Evolutionary conservation across 257 asterid species (phyloP), one percentile per base, ranked within the genome.

Genomic region (Nicotiana tabacum): DNA sequence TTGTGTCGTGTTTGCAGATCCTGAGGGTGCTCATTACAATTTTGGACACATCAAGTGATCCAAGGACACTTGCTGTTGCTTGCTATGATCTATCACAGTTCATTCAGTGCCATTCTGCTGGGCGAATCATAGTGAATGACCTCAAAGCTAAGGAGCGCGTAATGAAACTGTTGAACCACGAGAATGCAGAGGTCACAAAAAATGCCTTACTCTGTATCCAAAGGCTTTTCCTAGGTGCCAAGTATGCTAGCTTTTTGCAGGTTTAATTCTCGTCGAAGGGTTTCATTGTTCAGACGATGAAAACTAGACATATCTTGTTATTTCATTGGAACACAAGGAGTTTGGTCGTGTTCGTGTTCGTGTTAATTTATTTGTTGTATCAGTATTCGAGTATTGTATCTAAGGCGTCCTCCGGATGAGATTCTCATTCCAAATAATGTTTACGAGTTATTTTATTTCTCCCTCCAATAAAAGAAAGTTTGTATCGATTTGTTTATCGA

Each of bases 181-280:
- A 92, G 85, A 94, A 92, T 51, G 83, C 92, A 9, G 99, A 95
- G 91, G 99, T 95, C 48, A 95, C 99, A 24, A 95, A 94, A 78
- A 95, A 95, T 53, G 97, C 99, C 65, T 82, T 95, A 78, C 98
- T 95, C 82, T 95, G 99, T 91, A 92, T 95, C 87, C 99, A 95
- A 84, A 92, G 98, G 98, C 92, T 95, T 72, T 91, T 95, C 83
- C 93, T 95, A 37, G 98, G 99, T 80, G 97, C 97, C 88, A 94
- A 95, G 90, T 95, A 95, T 80, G 98, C 98, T 80, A 95, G 97
- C 91, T 94, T 95, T 90, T 87, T 95, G 92, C 98, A 91, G 91
- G 96, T 80, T 58, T 93, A 83, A 80, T 35, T 51, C 9, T 51
- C 12, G 1, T 74, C 61, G 5, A 48, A 27, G 16, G 64, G 27